Evolutionary conservation across 1,284 basidiomycete species (phyloP).

Genomic region (Apiotrichum akiyoshidainum): DNA sequence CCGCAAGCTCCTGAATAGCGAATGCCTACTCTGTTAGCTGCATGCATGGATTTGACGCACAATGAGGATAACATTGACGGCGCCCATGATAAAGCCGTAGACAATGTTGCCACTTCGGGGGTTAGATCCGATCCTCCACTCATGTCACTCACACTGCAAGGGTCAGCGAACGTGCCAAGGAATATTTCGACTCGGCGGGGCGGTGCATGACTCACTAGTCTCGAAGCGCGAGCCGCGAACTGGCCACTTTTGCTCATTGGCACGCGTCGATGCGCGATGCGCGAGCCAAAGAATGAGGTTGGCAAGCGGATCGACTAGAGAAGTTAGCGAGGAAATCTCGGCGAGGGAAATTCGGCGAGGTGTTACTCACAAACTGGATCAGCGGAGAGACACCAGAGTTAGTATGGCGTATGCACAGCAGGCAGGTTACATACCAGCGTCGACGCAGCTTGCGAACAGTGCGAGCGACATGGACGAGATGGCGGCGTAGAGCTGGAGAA

Average conservation of each 20-base stretch:
- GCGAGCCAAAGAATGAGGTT: slow-evolving; percentile 81
- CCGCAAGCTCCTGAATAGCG: slow-evolving; percentile 67
- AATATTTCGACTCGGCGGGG: too few species aligned
- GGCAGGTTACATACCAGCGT: slow-evolving; percentile 56
- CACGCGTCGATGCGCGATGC: slow-evolving; percentile 66
- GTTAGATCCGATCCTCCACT: background rate
- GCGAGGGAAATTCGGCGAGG: too few species aligned
- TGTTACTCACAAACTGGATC: slow-evolving; percentile 27
- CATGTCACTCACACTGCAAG: slow-evolving; percentile 16
- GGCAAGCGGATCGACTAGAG: slow-evolving; percentile 73
- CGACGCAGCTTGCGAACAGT: slow-evolving; percentile 82
- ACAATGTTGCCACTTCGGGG: slow-evolving; percentile 67
- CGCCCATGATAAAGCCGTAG: slow-evolving; percentile 62
- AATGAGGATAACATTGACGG: slow-evolving; percentile 44
- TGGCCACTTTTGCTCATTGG: slow-evolving; percentile 85
- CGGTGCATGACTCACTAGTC: slow-evolving; percentile 58
- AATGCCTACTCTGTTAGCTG: slow-evolving; percentile 58
- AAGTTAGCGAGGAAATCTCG: background rate
- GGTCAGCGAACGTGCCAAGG: slow-evolving; percentile 4
- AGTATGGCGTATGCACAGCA: background rate
- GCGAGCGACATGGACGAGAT: slow-evolving; percentile 80
- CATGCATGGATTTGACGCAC: slow-evolving; percentile 19
- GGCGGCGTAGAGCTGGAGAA: slow-evolving; percentile 65
- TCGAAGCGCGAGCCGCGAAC: slow-evolving; percentile 85
- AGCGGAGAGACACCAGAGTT: background rate